Conservation (phyloP, 139 green algal genomes). For the Closterium sp. region DNA sequence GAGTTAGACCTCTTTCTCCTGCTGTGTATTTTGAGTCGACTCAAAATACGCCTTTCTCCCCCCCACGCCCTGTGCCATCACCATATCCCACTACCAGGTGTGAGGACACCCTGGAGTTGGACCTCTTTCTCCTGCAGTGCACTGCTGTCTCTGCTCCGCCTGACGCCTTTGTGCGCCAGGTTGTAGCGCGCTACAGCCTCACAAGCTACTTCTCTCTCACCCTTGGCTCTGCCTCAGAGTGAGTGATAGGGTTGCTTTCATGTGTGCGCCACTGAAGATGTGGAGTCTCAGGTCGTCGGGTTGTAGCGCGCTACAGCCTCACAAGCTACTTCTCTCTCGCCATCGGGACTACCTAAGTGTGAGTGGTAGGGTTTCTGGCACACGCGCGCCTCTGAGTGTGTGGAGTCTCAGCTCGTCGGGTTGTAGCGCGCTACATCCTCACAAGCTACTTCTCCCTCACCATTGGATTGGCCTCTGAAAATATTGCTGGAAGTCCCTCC, state of each 20-base stretch:
- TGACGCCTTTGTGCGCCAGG: constrained; percentile 38
- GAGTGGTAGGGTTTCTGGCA: background rate
- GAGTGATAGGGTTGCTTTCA: background rate
- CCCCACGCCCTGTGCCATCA: no score
- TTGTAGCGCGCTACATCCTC: constrained; percentile 33
- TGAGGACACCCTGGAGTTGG: constrained; percentile 49
- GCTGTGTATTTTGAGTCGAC: constrained; percentile 11
- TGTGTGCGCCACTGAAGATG: no score
- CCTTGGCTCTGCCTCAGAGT: background rate
- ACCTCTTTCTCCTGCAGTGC: constrained; percentile 50
- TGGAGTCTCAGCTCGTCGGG: no score
- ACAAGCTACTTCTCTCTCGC: constrained; percentile 12
- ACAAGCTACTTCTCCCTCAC: constrained; percentile 16
- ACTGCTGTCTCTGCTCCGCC: constrained; percentile 20
- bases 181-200: constrained; percentile 36
- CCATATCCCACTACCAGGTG: constrained; percentile 28
- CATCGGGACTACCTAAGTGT: background rate
- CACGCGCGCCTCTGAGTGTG: no score
- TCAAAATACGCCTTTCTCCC: no score
- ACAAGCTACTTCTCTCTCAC: constrained; percentile 22
- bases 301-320: constrained; percentile 31
- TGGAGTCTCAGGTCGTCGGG: no score
- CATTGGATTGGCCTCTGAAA: background rate
- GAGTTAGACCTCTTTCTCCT: constrained; percentile 49
- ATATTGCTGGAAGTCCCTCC: background rate